Evolutionary conservation across 192 early-diverging fungal genomes (phyloP).

Genomic region (Coemansia javaensis): DNA sequence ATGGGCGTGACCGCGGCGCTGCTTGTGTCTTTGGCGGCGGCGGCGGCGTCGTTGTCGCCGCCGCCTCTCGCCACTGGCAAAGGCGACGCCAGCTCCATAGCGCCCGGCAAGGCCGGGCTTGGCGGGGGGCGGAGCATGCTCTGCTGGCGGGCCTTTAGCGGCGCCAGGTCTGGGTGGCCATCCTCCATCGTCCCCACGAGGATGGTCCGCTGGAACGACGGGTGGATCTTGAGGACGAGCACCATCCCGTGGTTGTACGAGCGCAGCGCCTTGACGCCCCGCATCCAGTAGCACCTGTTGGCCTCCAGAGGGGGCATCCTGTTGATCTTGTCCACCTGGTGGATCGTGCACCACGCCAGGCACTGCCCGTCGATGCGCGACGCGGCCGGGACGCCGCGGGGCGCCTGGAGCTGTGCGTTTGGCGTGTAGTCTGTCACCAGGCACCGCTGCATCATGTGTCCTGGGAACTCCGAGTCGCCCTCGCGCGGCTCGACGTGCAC

Average conservation of each 20-base stretch:
- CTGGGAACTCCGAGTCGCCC: background rate
- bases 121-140: background rate
- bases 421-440: constrained; percentile 20
- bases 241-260: background rate
- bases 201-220: constrained; percentile 6
- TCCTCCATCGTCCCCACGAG: constrained; percentile 5
- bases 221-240: background rate
- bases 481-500: constrained; percentile 2
- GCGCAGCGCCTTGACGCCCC: constrained; percentile 1
- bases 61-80: background rate
- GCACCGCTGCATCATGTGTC: constrained; percentile 2
- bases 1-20: background rate
- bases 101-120: background rate
- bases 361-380: background rate
- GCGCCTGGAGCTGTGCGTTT: constrained; percentile 1
- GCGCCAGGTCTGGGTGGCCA: background rate
- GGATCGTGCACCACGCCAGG: constrained; percentile 7
- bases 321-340: constrained; percentile 6
- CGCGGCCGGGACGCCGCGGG: background rate
- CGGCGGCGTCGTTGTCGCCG: background rate
- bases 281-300: constrained; percentile 4
- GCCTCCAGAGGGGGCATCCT: constrained; percentile 6
- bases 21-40: background rate
- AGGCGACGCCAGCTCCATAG: background rate
- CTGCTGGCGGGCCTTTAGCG: constrained; percentile 1